phyloP scores from a whole-genome alignment of 2,329 filamentous ascomycete genomes.

The Lojkania enalia region DNA sequence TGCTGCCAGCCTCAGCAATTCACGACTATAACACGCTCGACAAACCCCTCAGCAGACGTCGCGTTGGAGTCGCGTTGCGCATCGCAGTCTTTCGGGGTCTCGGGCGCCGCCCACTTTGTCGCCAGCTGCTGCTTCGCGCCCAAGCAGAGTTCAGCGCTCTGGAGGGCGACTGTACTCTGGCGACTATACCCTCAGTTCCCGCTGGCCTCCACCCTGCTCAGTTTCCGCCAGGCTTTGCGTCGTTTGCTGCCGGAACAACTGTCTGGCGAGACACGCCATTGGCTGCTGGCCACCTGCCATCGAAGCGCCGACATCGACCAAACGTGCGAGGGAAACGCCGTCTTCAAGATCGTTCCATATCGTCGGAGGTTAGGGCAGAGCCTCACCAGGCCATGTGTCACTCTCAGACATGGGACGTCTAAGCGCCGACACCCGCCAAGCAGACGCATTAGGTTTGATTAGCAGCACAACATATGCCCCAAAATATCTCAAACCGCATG shows the following conservation, averaged over 20 bases:
- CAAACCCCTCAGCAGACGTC: constrained; percentile 28
- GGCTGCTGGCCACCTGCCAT: constrained; percentile 23
- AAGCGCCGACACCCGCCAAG: constrained; percentile 32
- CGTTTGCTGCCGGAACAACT: constrained; percentile 15
- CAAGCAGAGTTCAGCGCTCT: constrained; percentile 20
- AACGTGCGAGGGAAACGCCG: constrained; percentile 32
- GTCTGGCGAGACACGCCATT: constrained; percentile 20
- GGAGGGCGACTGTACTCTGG: not conserved
- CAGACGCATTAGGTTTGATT: constrained; percentile 30
- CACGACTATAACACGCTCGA: constrained; percentile 46
- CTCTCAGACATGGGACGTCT: constrained; percentile 26
- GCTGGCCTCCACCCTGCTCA: constrained; percentile 14
- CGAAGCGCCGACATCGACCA: constrained; percentile 37
- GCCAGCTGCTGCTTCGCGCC: constrained; percentile 16
- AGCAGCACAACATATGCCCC: constrained; percentile 17
- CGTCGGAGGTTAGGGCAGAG: constrained; percentile 17
- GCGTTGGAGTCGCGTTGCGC: constrained; percentile 38
- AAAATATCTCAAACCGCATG: constrained; percentile 38
- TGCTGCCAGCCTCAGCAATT: constrained; percentile 30
- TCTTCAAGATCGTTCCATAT: constrained; percentile 5
- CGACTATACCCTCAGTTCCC: not conserved
- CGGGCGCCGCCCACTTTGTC: constrained; percentile 32
- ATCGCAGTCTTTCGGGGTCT: constrained; percentile 31
- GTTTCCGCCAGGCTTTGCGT: constrained; percentile 21
- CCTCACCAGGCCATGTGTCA: constrained; percentile 34